Percentiles rank a stretch among this genome's conserved stretches.
phyloP scores from a whole-genome alignment of 202 grass and related monocot genomes.

The Brachypodium distachyon region DNA sequence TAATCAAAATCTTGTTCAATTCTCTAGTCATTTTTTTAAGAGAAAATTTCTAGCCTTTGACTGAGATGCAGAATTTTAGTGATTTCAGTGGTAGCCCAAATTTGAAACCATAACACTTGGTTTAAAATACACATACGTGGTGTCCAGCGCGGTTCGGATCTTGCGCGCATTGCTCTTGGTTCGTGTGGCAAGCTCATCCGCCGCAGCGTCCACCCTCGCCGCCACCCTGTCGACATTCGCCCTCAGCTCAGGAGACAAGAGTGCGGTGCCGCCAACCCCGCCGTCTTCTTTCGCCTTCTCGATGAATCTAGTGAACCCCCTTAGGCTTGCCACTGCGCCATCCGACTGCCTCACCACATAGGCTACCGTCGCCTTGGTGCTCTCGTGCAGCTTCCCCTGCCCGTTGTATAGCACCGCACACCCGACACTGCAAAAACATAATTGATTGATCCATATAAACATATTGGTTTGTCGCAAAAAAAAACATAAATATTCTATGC shows the following conservation, averaged over 20 bases:
- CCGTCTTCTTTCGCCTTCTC: constrained; percentile 37
- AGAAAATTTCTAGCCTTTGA: no score
- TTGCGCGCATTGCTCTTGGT: constrained; percentile 49
- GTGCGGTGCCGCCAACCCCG: neutral
- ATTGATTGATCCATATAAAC: no score
- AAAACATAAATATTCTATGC: no score
- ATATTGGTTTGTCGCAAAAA: no score
- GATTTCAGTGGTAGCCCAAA: no score
- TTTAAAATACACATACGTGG: constrained; percentile 27
- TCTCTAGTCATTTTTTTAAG: no score
- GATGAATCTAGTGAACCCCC: constrained; percentile 40
- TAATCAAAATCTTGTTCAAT: no score
- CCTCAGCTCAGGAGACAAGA: constrained; percentile 22
- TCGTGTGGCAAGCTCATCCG: constrained; percentile 34
- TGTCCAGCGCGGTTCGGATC: constrained; percentile 40
- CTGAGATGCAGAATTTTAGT: no score
- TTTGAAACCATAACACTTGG: no score
- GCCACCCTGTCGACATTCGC: constrained; percentile 40
- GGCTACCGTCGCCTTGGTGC: constrained; percentile 45
- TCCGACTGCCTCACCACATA: constrained; percentile 53
- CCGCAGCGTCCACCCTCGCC: constrained; percentile 1
- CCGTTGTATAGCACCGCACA: constrained; percentile 60
- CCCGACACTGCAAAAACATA: constrained; percentile 56
- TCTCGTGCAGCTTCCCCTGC: constrained; percentile 47
- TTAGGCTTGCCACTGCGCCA: constrained; percentile 42